A percentile compares a stretch with the other conserved stretches of the same genome.
phyloP scores from a whole-genome alignment of 345 rosid genomes.

The Populus tremula region DNA sequence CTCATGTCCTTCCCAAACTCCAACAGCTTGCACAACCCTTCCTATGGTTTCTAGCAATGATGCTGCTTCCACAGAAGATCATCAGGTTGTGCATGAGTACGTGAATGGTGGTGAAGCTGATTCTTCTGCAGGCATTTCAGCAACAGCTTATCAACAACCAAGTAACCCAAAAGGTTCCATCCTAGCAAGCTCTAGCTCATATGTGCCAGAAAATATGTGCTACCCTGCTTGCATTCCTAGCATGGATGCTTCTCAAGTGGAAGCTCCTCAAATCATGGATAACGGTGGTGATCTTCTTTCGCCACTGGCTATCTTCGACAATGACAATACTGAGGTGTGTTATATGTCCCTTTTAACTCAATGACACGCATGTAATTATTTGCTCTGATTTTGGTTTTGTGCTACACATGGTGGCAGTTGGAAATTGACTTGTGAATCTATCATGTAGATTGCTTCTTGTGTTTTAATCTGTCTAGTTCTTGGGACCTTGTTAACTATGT shows the following conservation, averaged over 20 bases:
- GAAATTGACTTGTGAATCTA: neutral
- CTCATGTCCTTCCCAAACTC: conserved; percentile 30
- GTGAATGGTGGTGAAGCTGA: neutral
- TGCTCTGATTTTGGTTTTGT: neutral
- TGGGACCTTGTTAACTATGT: neutral
- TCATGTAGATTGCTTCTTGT: neutral
- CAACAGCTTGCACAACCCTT: neutral
- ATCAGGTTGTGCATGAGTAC: neutral
- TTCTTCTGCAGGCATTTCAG: neutral
- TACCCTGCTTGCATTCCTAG: neutral
- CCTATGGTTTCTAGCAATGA: neutral
- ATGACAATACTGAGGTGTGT: conserved; percentile 24
- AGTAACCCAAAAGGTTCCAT: neutral
- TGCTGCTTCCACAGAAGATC: conserved; percentile 19
- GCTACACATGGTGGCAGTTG: neutral
- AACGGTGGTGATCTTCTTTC: conserved; percentile 20
- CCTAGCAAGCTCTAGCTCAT: neutral
- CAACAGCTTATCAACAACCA: neutral
- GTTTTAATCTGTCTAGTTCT: neutral
- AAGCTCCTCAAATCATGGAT: conserved; percentile 13
- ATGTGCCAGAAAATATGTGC: neutral
- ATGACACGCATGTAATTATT: neutral
- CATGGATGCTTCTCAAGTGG: conserved; percentile 1
- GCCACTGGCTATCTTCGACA: conserved; percentile 33
- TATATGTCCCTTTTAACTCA: neutral